phyloP scores from a whole-genome alignment of 140 eudicot species.

The Bidens hawaiensis region DNA sequence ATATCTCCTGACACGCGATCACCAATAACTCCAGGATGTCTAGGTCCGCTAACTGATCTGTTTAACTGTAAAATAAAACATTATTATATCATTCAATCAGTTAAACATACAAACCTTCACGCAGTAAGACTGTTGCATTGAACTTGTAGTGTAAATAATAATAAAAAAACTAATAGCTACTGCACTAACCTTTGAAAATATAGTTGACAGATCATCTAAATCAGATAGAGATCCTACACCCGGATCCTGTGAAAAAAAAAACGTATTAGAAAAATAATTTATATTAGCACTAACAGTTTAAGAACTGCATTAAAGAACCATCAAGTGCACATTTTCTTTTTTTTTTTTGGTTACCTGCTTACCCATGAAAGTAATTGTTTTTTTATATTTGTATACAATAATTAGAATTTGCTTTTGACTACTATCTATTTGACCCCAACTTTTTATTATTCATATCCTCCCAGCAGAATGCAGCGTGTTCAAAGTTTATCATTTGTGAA shows the following conservation, averaged over 20 bases:
- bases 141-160: conserved; percentile 4
- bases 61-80: conserved; percentile 51
- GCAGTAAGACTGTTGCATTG: neutral
- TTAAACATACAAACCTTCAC: conserved; percentile 1
- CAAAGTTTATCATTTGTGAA: neutral
- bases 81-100: neutral
- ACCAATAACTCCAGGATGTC: conserved; percentile 96
- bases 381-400: too few relatives aligned
- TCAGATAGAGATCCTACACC: conserved; percentile 77
- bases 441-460: neutral
- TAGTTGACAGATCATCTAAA: conserved; percentile 82
- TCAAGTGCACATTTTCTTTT: too few relatives aligned
- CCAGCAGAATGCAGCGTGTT: neutral
- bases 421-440: neutral
- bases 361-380: too few relatives aligned
- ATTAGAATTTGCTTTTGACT: neutral
- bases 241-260: conserved; percentile 52
- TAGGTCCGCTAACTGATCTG: conserved; percentile 86
- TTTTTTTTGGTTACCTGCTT: too few relatives aligned
- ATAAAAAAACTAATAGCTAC: conserved; percentile 4
- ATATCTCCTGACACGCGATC: conserved; percentile 97
- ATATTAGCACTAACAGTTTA: neutral
- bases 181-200: conserved; percentile 77
- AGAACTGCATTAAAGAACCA: neutral
- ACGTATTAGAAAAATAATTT: neutral